These are phyloP conservation scores for Neoscytalidium dimidiatum DNA, from an alignment of 2,329 filamentous ascomycete genomes.

Conservation along the genomic window DNA sequence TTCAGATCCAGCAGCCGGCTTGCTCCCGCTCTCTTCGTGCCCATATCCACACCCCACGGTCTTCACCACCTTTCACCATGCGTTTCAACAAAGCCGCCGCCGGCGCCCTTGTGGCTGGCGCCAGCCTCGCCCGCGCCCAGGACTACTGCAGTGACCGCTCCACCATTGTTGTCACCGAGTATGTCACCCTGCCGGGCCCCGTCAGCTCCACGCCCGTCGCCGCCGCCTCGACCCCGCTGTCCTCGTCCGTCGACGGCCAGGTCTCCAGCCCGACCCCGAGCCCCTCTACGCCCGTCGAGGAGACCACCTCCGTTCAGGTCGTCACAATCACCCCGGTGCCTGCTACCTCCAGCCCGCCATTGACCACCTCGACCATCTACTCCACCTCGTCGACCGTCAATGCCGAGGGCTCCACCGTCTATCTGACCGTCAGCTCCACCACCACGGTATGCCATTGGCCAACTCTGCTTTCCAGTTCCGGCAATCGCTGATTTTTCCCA, in stretches of 20 bases:
- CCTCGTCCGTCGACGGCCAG: background rate
- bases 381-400: background rate
- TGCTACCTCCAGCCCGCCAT: background rate
- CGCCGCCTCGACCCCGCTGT: background rate
- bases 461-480: background rate
- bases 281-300: background rate
- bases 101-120: slow-evolving; percentile 16
- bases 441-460: slow-evolving; percentile 5
- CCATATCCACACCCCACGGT: background rate
- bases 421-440: background rate
- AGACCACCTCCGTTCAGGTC: slow-evolving; percentile 4
- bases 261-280: background rate
- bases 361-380: slow-evolving; percentile 9
- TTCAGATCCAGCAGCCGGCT: background rate
- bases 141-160: slow-evolving; percentile 18
- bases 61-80: background rate
- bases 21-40: slow-evolving; percentile 9
- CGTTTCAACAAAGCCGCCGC: slow-evolving; percentile 18
- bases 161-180: slow-evolving; percentile 13
- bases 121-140: slow-evolving; percentile 14
- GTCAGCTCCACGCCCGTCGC: slow-evolving; percentile 4
- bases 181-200: slow-evolving; percentile 14
- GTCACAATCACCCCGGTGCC: slow-evolving; percentile 10
- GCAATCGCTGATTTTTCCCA: background rate
- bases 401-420: background rate